Conservation (phyloP, 1,139 yeast species). For the Waltiozyma solani region DNA sequence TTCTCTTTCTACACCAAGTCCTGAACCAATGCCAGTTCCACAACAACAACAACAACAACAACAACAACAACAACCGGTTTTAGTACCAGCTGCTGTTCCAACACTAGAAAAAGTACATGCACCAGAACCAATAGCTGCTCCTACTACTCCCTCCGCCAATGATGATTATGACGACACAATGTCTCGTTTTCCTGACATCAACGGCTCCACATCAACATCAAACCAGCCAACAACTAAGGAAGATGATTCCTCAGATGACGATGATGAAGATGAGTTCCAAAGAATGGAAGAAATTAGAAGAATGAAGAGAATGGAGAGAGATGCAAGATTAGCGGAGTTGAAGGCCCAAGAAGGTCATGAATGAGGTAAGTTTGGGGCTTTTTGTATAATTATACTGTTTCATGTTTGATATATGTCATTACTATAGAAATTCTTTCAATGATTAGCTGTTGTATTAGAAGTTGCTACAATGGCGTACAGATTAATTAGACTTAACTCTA, state of each 20-base stretch:
- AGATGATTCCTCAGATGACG: slow-evolving; percentile 9
- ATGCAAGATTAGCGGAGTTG: slow-evolving; percentile 9
- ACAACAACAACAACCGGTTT: no score
- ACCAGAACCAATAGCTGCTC: no score
- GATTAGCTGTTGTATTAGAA: no score
- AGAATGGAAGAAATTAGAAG: slow-evolving; percentile 19
- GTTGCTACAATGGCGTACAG: no score
- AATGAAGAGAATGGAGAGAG: slow-evolving; percentile 15
- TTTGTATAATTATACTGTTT: no score
- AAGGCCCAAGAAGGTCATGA: neutral
- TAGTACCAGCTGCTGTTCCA: no score
- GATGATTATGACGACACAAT: neutral
- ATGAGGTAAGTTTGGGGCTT: no score
- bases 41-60: no score
- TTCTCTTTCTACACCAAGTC: slow-evolving; percentile 8
- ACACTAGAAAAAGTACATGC: no score
- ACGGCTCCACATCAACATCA: neutral
- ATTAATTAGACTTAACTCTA: no score
- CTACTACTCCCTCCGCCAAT: no score
- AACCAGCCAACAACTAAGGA: neutral
- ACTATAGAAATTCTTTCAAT: neutral
- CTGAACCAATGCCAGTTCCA: slow-evolving; percentile 17
- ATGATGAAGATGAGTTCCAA: slow-evolving; percentile 16
- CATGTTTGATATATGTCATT: neutral
- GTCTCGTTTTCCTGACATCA: slow-evolving; percentile 6